Conservation (phyloP, 2,329 filamentous ascomycete genomes). For the Scytalidium lignicola region DNA sequence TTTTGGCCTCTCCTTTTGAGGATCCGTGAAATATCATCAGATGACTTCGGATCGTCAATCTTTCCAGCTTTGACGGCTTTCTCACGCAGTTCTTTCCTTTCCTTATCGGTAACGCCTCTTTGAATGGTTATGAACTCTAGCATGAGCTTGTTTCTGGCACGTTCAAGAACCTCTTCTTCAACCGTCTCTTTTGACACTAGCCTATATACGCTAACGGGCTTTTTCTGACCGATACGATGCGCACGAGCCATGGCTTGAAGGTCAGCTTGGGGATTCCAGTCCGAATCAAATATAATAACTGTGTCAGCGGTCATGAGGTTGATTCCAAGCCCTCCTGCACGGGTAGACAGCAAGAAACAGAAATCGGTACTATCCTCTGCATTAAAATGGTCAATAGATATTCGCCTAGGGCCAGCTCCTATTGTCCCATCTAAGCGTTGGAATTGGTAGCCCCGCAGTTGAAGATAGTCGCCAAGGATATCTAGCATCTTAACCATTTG, state of each 20-base stretch:
- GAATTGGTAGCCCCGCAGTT: conserved; percentile 88
- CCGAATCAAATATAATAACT: conserved; percentile 94
- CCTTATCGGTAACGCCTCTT: conserved; percentile 92
- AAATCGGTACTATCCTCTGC: conserved; percentile 95
- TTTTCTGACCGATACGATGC: conserved; percentile 95
- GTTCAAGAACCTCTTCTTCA: conserved; percentile 94
- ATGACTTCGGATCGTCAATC: conserved; percentile 78
- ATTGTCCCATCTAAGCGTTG: conserved; percentile 96
- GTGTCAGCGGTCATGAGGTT: conserved; percentile 99
- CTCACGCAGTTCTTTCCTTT: conserved; percentile 67
- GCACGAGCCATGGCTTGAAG: conserved; percentile 97
- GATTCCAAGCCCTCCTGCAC: conserved; percentile 95
- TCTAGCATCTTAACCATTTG: conserved; percentile 99
- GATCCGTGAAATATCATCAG: conserved; percentile 92
- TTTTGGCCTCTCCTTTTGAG: conserved; percentile 97
- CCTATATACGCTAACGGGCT: conserved; percentile 91
- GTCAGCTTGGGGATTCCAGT: conserved; percentile 98
- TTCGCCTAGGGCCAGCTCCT: conserved; percentile 75
- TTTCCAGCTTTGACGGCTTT: conserved; percentile 76
- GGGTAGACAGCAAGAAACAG: conserved; percentile 89
- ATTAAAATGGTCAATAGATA: conserved; percentile 98
- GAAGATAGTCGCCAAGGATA: conserved; percentile 89
- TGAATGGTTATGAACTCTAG: conserved; percentile 97
- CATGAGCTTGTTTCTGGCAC: conserved; percentile 94
- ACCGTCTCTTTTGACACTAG: conserved; percentile 97